Evolutionary conservation across 1,139 yeast species (phyloP).

Genomic region (Kluyveromyces marxianus): DNA sequence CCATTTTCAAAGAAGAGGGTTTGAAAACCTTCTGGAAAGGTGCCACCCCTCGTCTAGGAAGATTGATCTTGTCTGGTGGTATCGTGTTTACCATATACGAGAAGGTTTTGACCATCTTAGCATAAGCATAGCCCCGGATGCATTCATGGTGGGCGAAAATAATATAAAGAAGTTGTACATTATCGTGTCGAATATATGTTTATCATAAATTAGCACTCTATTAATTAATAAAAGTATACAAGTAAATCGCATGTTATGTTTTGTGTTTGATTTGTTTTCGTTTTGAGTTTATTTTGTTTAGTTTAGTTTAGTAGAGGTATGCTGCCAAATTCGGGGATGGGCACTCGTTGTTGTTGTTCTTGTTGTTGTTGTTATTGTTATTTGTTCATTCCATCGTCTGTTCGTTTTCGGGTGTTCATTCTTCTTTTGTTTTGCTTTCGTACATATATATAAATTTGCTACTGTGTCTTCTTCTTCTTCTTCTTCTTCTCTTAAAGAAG

Average conservation of each 20-base stretch:
- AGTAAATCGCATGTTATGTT: neutral
- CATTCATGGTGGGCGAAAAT: neutral
- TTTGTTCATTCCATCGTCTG: too few relatives aligned
- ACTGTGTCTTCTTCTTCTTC: too few relatives aligned
- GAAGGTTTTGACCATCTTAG: conserved; percentile 62
- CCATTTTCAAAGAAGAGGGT: conserved; percentile 85
- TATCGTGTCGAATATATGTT: too few relatives aligned
- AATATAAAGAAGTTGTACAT: neutral
- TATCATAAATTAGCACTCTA: neutral
- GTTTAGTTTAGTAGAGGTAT: too few relatives aligned
- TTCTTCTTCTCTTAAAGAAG: too few relatives aligned
- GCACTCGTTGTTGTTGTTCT: too few relatives aligned
- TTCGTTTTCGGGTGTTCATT: too few relatives aligned
- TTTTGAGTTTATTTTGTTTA: too few relatives aligned
- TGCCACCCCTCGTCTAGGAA: conserved; percentile 91
- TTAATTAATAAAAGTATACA: neutral
- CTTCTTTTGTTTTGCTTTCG: too few relatives aligned
- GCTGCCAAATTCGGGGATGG: too few relatives aligned
- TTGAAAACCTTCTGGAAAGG: conserved; percentile 93
- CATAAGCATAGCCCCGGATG: conserved; percentile 10
- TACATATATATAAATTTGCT: too few relatives aligned
- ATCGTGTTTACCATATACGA: conserved; percentile 93
- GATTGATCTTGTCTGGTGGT: conserved; percentile 89
- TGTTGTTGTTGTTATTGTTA: too few relatives aligned
- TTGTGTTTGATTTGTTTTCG: neutral